These are phyloP conservation scores for Oropetium thomaeum DNA, from an alignment of 176 grass and related monocot genomes.

Conservation along the genomic window DNA sequence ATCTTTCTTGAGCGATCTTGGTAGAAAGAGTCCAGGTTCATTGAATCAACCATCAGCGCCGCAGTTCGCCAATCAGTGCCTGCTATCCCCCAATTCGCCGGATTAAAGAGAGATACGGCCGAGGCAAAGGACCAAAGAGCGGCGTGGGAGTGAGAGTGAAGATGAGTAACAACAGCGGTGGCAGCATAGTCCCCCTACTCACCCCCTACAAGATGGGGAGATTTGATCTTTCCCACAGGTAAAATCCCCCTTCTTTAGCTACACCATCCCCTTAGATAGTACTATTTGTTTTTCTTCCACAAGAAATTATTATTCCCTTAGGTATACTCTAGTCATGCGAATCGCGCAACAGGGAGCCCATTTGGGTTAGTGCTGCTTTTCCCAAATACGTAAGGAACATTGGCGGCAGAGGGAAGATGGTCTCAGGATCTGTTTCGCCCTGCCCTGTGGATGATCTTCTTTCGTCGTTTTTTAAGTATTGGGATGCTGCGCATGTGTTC, in stretches of 20 bases:
- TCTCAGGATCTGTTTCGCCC: background rate
- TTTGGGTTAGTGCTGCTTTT: slow-evolving; percentile 9
- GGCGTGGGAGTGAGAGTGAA: background rate
- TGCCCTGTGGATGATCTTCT: background rate
- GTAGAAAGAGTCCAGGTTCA: background rate
- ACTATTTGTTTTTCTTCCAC: background rate
- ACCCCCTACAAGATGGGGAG: slow-evolving; percentile 55
- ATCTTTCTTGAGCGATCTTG: background rate
- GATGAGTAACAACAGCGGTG: slow-evolving; percentile 3
- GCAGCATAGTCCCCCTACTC: slow-evolving; percentile 27
- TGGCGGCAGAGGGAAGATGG: background rate
- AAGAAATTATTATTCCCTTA: background rate
- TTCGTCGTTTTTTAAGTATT: background rate
- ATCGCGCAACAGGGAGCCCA: background rate
- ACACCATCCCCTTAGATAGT: background rate
- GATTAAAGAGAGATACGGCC: background rate
- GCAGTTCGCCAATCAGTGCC: background rate
- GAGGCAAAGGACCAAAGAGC: background rate
- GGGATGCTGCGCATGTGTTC: background rate
- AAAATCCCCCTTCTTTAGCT: background rate
- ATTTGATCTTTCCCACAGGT: slow-evolving; percentile 56
- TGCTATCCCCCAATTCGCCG: background rate
- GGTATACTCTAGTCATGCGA: background rate
- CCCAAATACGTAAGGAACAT: background rate
- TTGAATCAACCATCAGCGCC: background rate